A percentile compares a stretch with the other conserved stretches of the same genome.
These are phyloP conservation scores for Lentinula aciculospora DNA, from an alignment of 768 basidiomycete genomes.

Conservation along the genomic window DNA sequence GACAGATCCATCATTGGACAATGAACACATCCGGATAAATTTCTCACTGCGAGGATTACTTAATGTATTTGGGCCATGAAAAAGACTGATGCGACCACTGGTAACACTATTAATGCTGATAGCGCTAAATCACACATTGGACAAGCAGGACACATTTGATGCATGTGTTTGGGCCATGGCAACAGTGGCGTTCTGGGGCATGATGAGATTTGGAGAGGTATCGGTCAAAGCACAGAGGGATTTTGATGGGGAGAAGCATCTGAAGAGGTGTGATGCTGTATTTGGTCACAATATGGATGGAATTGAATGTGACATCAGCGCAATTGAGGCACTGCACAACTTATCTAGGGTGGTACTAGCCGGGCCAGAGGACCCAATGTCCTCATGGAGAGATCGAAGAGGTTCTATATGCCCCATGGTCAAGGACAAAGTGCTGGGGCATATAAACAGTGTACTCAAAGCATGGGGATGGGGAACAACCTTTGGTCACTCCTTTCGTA, in stretches of 20 bases:
- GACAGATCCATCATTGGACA: no score
- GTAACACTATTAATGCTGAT: constrained; percentile 26
- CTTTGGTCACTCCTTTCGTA: constrained; percentile 24
- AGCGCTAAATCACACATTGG: constrained; percentile 6
- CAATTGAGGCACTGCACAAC: constrained; percentile 24
- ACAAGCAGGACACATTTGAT: constrained; percentile 27
- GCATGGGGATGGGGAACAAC: constrained; percentile 14
- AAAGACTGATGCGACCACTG: constrained; percentile 22
- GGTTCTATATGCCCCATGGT: constrained; percentile 16
- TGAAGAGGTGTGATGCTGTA: constrained; percentile 16
- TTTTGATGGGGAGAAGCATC: constrained; percentile 18
- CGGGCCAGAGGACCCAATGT: no score
- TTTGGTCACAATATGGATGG: constrained; percentile 19
- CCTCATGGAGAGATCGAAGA: no score
- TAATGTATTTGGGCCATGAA: constrained; percentile 12
- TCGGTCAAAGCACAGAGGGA: constrained; percentile 15
- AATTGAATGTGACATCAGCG: constrained; percentile 19
- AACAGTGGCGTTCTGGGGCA: constrained; percentile 33
- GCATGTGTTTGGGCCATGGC: constrained; percentile 33
- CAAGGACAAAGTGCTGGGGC: constrained; percentile 9
- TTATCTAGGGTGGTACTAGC: constrained; percentile 13
- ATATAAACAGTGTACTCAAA: constrained; percentile 14
- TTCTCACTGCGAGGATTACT: constrained; percentile 25
- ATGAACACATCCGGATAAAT: constrained; percentile 12
- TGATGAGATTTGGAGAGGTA: no score